phyloP scores from a whole-genome alignment of 2,329 filamentous ascomycete genomes.

The Clathrospora elynae region DNA sequence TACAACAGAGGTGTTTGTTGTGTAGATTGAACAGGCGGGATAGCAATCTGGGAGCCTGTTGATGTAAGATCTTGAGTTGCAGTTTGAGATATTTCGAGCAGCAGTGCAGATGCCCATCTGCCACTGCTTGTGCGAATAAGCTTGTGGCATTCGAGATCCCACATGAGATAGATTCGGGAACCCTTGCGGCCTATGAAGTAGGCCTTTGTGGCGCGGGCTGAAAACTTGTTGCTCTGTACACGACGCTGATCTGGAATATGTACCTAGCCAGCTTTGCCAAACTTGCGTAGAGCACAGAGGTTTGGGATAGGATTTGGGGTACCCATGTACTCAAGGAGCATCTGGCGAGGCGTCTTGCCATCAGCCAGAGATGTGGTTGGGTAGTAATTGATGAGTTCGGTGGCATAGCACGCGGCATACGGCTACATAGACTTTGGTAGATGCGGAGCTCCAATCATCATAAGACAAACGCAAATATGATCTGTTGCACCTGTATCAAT shows the following conservation, averaged over 20 bases:
- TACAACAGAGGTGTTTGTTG: too few species aligned
- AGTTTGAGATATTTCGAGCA: not conserved
- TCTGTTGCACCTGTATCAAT: not conserved
- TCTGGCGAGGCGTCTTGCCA: not conserved
- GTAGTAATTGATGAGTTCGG: not conserved
- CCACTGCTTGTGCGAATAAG: not conserved
- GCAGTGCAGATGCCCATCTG: not conserved
- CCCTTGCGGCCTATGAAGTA: conserved; percentile 1
- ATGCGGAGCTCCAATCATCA: not conserved
- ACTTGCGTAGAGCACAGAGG: not conserved
- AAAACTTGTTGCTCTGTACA: not conserved
- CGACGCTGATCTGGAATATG: not conserved
- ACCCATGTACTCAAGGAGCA: conserved; percentile 1
- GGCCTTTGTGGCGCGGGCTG: not conserved
- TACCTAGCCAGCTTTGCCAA: not conserved
- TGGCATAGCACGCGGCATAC: not conserved
- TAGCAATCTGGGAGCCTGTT: not conserved
- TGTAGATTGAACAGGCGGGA: not conserved
- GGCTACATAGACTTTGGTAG: not conserved
- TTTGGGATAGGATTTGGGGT: not conserved
- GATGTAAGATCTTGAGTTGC: not conserved
- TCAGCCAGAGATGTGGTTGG: not conserved
- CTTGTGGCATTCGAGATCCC: not conserved
- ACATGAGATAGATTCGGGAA: conserved; percentile 1
- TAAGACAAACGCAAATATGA: not conserved